Base-by-base conservation (phyloP, 2,329 filamentous ascomycete species). In the Aspergillus sp. region DNA sequence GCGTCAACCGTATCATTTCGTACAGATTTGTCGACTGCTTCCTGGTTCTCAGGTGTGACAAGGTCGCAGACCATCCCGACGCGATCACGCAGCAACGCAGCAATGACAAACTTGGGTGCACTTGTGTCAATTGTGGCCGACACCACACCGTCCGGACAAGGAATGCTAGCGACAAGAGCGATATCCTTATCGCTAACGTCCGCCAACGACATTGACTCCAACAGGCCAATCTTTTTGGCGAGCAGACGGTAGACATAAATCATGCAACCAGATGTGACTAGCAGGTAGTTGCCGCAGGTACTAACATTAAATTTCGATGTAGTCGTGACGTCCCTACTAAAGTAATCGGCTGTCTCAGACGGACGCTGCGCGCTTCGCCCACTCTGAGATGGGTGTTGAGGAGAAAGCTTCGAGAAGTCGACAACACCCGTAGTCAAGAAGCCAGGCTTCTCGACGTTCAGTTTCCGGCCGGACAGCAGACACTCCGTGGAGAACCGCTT, bases 61-160 rank as follows among this genome's bases (percentile, higher is more conserved):
- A 83, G 64, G 44, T 85, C 78, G 55, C 76, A 83, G 1, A 85
- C 73, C 60, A 85, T 73, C 3, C 81, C 82, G 59, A 80, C 72
- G 2, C 82, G 75, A 5, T 79, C 80, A 51, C 80, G 74, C 42
- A 85, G 68, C 7, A 86, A 66, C 25, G 79, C 74, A 13, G 81
- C 82, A 45, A 85, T 68, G 5, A 79, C 73, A 54, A 79, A 73
- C 39, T 74, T 71, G 7, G 76, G 68, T 2, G 72, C 74, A 4
- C 77, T 82, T 0, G 79, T 80, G 60, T 85, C 81, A 74, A 86
- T 83, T 52, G 79, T 80, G 55, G 81, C 78, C 3, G 76, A 74
- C 5, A 86, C 60, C 2, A 85, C 76, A 41, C 74, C 68, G 13
- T 73, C 69, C 10, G 80, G 80, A 55, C 82, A 85, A 12, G 74